Evolutionary conservation across 345 rosid species (phyloP).

Genomic region (Citrus australasica): DNA sequence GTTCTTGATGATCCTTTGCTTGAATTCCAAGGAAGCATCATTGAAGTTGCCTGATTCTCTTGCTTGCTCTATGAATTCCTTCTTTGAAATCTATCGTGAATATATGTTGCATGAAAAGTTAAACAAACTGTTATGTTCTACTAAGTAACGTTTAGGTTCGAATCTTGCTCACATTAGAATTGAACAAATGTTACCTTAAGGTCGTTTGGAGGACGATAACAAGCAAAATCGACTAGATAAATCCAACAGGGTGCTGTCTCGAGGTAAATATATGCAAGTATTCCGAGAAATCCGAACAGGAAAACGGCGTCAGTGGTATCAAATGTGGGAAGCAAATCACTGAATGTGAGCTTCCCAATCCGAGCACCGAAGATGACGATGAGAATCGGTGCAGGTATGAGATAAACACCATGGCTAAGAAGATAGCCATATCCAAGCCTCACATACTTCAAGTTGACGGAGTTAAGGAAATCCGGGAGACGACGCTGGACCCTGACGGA

Average conservation of each 20-base stretch:
- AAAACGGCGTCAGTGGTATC: constrained; percentile 17
- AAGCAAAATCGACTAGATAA: constrained; percentile 59
- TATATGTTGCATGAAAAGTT: background rate
- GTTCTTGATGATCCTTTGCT: constrained; percentile 38
- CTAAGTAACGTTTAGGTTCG: background rate
- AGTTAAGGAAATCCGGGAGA: constrained; percentile 49
- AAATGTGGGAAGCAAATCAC: constrained; percentile 17
- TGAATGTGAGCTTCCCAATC: constrained; percentile 28
- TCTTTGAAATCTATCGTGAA: constrained; percentile 43
- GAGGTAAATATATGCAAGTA: constrained; percentile 35
- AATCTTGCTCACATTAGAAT: background rate
- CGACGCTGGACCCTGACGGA: constrained; percentile 37
- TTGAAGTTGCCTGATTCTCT: constrained; percentile 54
- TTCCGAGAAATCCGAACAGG: constrained; percentile 17
- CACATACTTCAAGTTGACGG: constrained; percentile 58
- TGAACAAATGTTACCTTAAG: constrained; percentile 47
- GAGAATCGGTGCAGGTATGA: constrained; percentile 32
- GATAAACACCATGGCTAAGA: constrained; percentile 36
- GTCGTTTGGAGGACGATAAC: constrained; percentile 59
- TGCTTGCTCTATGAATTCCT: constrained; percentile 49
- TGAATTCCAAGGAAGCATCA: constrained; percentile 49
- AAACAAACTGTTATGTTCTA: background rate
- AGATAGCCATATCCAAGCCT: constrained; percentile 63
- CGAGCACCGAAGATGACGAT: constrained; percentile 27
- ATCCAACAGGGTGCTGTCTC: constrained; percentile 38